phyloP scores from a whole-genome alignment of 2,329 filamentous ascomycete species.

The Emericellopsis cladophorae region DNA sequence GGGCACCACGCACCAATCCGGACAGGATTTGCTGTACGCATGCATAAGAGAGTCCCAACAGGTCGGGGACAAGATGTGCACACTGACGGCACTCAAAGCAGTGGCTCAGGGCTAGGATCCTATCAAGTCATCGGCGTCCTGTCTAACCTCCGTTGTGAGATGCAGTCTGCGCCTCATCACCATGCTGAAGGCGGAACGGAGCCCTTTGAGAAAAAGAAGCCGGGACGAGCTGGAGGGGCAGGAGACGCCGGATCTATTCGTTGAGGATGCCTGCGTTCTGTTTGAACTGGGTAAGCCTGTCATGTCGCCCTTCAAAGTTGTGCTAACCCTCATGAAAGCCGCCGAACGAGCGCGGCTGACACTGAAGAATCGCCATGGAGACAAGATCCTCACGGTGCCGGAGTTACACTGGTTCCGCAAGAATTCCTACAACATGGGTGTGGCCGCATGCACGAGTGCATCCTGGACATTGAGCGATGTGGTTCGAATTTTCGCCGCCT shows the following conservation, averaged over 20 bases:
- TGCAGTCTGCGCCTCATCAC: slow-evolving; percentile 41
- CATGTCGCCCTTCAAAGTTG: background rate
- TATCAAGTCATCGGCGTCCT: slow-evolving; percentile 8
- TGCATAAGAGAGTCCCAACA: slow-evolving; percentile 69
- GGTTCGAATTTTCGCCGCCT: slow-evolving; percentile 41
- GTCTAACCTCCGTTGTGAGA: slow-evolving; percentile 23
- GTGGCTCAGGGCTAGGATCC: slow-evolving; percentile 14
- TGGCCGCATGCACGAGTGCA: slow-evolving; percentile 39
- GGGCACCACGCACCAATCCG: slow-evolving; percentile 31
- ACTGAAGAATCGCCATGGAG: slow-evolving; percentile 23
- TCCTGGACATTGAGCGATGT: slow-evolving; percentile 39
- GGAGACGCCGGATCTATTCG: slow-evolving; percentile 5
- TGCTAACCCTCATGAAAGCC: slow-evolving; percentile 7
- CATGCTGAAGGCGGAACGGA: slow-evolving; percentile 13
- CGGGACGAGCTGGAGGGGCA: slow-evolving; percentile 4
- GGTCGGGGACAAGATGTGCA: slow-evolving; percentile 46
- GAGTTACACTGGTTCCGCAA: slow-evolving; percentile 80
- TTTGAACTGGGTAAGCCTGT: slow-evolving; percentile 29
- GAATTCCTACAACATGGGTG: slow-evolving; percentile 66
- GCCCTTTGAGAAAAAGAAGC: slow-evolving; percentile 11
- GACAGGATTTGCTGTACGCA: slow-evolving; percentile 57
- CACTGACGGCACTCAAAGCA: slow-evolving; percentile 24
- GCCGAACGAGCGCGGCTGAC: slow-evolving; percentile 16
- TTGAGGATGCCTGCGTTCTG: slow-evolving; percentile 38
- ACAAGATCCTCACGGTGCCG: slow-evolving; percentile 40